Percentiles rank a stretch among this genome's conserved stretches.
Evolutionary conservation across 78 protist genomes (phyloP).

Genomic region (Trichosphaerium sp.): DNA sequence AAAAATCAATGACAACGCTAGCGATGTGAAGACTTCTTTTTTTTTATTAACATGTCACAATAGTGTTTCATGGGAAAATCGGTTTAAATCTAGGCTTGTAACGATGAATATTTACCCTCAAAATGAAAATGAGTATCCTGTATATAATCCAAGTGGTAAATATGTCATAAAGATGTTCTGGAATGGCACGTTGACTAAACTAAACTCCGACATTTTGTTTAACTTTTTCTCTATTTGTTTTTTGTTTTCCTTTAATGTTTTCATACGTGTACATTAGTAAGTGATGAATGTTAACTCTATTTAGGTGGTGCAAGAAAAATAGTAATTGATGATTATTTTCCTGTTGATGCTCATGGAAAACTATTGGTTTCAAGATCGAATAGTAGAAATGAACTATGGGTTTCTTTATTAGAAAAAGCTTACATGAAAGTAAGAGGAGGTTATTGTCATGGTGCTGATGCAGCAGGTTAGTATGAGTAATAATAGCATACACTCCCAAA

Average conservation of each 20-base stretch:
- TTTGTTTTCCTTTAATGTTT: too few relatives aligned
- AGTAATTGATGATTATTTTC: conserved; percentile 1
- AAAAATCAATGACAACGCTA: too few relatives aligned
- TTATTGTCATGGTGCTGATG: not conserved
- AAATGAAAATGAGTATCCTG: not conserved
- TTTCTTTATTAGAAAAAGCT: conserved; percentile 4
- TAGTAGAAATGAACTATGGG: not conserved
- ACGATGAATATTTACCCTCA: not conserved
- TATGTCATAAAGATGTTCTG: conserved; percentile 3
- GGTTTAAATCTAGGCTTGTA: not conserved
- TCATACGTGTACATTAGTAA: too few relatives aligned
- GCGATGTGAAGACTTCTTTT: too few relatives aligned
- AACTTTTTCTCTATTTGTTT: too few relatives aligned
- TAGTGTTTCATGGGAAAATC: not conserved
- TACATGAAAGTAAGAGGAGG: conserved; percentile 6
- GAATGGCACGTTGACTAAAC: too few relatives aligned
- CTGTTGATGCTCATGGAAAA: not conserved
- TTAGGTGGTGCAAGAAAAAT: not conserved
- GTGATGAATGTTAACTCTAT: too few relatives aligned
- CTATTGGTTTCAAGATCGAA: not conserved
- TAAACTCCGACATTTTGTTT: too few relatives aligned
- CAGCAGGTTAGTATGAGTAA: too few relatives aligned
- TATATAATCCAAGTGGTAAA: not conserved
- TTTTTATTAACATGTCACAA: too few relatives aligned
- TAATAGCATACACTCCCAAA: too few relatives aligned